phyloP scores from a whole-genome alignment of 306 rosid species.

The Prunus mume region DNA sequence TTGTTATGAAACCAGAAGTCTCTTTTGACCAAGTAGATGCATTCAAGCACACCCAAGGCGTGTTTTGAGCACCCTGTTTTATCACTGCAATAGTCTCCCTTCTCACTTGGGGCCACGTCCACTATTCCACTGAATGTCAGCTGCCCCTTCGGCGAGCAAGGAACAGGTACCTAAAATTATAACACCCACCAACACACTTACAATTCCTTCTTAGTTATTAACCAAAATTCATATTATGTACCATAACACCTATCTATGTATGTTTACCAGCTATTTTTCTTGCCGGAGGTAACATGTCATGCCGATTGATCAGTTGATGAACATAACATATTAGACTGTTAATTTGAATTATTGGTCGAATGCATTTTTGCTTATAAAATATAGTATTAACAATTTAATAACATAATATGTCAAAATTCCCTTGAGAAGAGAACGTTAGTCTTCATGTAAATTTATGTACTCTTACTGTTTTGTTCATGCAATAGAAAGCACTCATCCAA shows the following conservation, averaged over 20 bases:
- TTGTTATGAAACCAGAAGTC: conserved; percentile 35
- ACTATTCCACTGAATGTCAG: conserved; percentile 24
- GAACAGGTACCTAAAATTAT: not conserved
- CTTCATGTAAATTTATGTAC: too few relatives aligned
- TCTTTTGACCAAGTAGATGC: conserved; percentile 34
- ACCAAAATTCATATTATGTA: too few relatives aligned
- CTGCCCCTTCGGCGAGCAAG: not conserved
- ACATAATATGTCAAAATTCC: not conserved
- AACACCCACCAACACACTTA: not conserved
- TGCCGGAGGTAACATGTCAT: too few relatives aligned
- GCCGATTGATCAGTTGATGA: too few relatives aligned
- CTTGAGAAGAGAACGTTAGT: too few relatives aligned
- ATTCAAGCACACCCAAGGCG: conserved; percentile 24
- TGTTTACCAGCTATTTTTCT: too few relatives aligned
- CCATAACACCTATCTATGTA: too few relatives aligned
- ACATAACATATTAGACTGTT: too few relatives aligned
- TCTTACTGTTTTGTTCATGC: conserved; percentile 36
- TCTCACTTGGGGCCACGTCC: conserved; percentile 8
- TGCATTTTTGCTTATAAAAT: too few relatives aligned
- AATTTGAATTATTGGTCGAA: too few relatives aligned
- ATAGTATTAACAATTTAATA: not conserved
- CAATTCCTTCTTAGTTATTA: not conserved
- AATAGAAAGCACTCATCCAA: conserved; percentile 55
- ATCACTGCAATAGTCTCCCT: conserved; percentile 17
- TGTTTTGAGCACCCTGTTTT: conserved; percentile 29